phyloP scores from a whole-genome alignment of 164 flowering plant genomes.

The Nymphaea thermarum region DNA sequence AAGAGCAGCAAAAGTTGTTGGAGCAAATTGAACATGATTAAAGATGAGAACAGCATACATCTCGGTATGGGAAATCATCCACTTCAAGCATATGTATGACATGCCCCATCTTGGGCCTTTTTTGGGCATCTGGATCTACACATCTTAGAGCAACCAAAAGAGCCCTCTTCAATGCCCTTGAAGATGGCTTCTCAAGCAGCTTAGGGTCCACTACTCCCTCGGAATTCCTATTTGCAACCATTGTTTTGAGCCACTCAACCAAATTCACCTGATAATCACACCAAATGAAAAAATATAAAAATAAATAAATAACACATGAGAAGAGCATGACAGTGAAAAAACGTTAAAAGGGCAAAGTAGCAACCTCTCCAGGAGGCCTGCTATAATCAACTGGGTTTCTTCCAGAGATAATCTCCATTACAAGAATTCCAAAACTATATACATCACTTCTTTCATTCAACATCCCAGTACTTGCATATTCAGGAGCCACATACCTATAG shows the following conservation, averaged over 20 bases:
- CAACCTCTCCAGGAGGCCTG: slow-evolving; percentile 68
- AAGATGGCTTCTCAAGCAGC: slow-evolving; percentile 56
- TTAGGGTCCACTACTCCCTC: slow-evolving; percentile 76
- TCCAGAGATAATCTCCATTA: slow-evolving; percentile 89
- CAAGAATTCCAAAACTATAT: slow-evolving; percentile 74
- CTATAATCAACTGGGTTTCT: slow-evolving; percentile 82
- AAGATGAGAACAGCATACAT: slow-evolving; percentile 27
- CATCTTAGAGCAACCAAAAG: slow-evolving; percentile 70
- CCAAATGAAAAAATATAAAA: background rate
- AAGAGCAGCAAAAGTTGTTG: background rate
- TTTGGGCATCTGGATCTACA: slow-evolving; percentile 71
- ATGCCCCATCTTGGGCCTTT: slow-evolving; percentile 88
- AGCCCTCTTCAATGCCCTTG: slow-evolving; percentile 64
- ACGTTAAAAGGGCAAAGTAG: background rate
- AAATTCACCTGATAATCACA: slow-evolving; percentile 52
- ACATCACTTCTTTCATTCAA: slow-evolving; percentile 83
- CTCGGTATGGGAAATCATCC: slow-evolving; percentile 68
- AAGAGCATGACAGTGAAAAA: background rate
- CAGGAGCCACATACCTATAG: slow-evolving; percentile 78
- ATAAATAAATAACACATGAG: background rate
- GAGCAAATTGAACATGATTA: background rate
- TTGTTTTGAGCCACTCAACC: slow-evolving; percentile 76
- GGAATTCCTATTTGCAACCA: slow-evolving; percentile 56
- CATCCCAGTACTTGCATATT: slow-evolving; percentile 91
- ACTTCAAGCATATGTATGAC: slow-evolving; percentile 90